Percentiles rank a stretch among this genome's conserved stretches.
phyloP scores from a whole-genome alignment of 2,329 filamentous ascomycete species.

The Alternaria brassicae region DNA sequence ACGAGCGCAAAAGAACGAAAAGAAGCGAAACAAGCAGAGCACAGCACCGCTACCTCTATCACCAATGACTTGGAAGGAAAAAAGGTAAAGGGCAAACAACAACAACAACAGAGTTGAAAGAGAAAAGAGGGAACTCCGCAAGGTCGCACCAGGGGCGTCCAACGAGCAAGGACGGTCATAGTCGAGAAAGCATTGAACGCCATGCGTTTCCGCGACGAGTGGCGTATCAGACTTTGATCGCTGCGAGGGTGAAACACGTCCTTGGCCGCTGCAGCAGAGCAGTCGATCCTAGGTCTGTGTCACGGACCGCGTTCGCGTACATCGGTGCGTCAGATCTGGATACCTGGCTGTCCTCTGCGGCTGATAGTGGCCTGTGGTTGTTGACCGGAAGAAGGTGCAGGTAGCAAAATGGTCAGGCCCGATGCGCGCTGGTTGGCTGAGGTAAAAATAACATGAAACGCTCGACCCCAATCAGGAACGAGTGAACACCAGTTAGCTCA shows the following conservation, averaged over 20 bases:
- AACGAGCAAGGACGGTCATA: slow-evolving; percentile 33
- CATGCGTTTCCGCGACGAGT: slow-evolving; percentile 41
- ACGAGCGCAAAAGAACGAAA: slow-evolving; percentile 39
- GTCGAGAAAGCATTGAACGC: slow-evolving; percentile 46
- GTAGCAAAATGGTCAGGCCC: slow-evolving; percentile 8
- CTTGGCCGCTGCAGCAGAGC: slow-evolving; percentile 20
- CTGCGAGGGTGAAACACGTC: slow-evolving; percentile 33
- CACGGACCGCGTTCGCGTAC: slow-evolving; percentile 29
- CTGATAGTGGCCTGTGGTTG: slow-evolving; percentile 12
- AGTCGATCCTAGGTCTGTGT: slow-evolving; percentile 15
- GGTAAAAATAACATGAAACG: slow-evolving; percentile 17
- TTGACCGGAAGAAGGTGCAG: slow-evolving; percentile 8
- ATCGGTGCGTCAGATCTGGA: slow-evolving; percentile 21
- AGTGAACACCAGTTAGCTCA: slow-evolving; percentile 12
- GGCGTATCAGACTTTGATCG: slow-evolving; percentile 38
- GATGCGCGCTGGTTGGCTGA: slow-evolving; percentile 29
- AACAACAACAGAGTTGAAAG: slow-evolving; percentile 32
- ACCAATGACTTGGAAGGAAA: slow-evolving; percentile 35
- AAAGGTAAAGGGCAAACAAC: slow-evolving; percentile 28
- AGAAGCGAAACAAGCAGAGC: slow-evolving; percentile 47
- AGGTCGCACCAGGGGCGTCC: slow-evolving; percentile 36
- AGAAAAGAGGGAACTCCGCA: slow-evolving; percentile 20
- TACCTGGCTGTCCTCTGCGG: slow-evolving; percentile 7
- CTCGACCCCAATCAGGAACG: slow-evolving; percentile 34
- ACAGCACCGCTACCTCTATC: slow-evolving; percentile 48